Base-by-base conservation (phyloP, 495 filamentous ascomycete genomes). In the Barbatosphaeria neglecta region DNA sequence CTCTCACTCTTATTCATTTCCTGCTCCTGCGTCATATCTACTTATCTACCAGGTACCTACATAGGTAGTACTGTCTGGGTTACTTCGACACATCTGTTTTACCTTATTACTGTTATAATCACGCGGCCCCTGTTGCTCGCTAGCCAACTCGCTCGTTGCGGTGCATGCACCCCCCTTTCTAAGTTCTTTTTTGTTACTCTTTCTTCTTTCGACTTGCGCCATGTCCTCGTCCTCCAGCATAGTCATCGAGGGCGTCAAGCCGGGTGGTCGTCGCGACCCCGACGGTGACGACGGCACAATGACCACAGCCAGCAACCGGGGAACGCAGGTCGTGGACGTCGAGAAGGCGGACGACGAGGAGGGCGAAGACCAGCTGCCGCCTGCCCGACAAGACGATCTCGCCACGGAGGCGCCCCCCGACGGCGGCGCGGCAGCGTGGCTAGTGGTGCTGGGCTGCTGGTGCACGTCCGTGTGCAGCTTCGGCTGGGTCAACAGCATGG, bases 401-500 rank as follows among this genome's bases (percentile, higher is more conserved):
- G 9, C 3, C 27, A 13, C 3, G 7, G 27, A 8, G 7, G 13
- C 31, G 11, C 39, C 33, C 22, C 66, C 64, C 6, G 63, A 69
- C 48, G 67, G 68, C 20, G 68, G 68, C 8, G 20, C 62, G 16
- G 33, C 43, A 2, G 69, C 70, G 3, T 73, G 70, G 71, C 45
- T 65, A 6, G 61, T 63, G 19, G 61, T 70, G 10, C 44, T 62
- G 0, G 71, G 68, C 17, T 62, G 59, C 1, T 70, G 59, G 54
- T 69, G 60, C 46, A 43, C 50, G 4, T 47, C 60, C 9, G 70
- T 73, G 46, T 60, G 50, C 39, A 68, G 56, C 44, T 68, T 65
- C 48, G 68, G 70, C 13, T 71, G 67, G 68, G 58, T 72, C 38
- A 71, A 68, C 50, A 65, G 71, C 45, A 61, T 77, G 47, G 75